phyloP scores from a whole-genome alignment of 1,284 basidiomycete species.

The Cerioporus squamosus region DNA sequence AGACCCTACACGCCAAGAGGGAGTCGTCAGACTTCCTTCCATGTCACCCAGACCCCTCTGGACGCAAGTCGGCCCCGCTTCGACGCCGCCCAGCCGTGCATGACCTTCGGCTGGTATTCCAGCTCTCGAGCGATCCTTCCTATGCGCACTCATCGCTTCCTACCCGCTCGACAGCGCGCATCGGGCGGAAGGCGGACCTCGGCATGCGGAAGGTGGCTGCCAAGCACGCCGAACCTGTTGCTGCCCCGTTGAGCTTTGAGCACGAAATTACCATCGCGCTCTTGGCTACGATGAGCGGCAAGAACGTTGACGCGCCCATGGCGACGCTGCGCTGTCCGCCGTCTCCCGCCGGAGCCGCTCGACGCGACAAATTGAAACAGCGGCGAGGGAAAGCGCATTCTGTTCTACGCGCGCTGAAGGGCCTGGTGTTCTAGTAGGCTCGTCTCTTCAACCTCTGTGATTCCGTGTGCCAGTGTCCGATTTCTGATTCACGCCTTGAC shows the following conservation, averaged over 20 bases:
- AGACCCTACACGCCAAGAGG: background rate
- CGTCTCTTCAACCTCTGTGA: too few species aligned
- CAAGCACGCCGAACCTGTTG: too few species aligned
- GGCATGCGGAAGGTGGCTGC: background rate
- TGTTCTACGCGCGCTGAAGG: conserved; percentile 5
- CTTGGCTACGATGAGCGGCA: conserved; percentile 19
- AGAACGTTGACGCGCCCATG: background rate
- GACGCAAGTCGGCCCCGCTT: conserved; percentile 3
- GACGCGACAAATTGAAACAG: too few species aligned
- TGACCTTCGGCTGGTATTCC: conserved; percentile 23
- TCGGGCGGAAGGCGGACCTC: background rate
- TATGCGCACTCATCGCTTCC: background rate
- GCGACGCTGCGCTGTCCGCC: background rate
- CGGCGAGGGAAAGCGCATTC: background rate
- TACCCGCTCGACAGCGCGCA: background rate
- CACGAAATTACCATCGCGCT: conserved; percentile 27
- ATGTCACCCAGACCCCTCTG: background rate
- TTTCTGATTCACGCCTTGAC: too few species aligned
- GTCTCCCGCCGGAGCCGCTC: background rate
- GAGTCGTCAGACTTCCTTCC: background rate
- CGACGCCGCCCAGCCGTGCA: conserved; percentile 17
- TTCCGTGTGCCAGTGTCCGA: too few species aligned
- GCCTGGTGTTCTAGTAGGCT: background rate
- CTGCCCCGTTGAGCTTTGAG: conserved; percentile 17
- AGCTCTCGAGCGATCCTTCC: background rate